Conservation (phyloP, 305 asterid genomes). For the Fraxinus latifolia region DNA sequence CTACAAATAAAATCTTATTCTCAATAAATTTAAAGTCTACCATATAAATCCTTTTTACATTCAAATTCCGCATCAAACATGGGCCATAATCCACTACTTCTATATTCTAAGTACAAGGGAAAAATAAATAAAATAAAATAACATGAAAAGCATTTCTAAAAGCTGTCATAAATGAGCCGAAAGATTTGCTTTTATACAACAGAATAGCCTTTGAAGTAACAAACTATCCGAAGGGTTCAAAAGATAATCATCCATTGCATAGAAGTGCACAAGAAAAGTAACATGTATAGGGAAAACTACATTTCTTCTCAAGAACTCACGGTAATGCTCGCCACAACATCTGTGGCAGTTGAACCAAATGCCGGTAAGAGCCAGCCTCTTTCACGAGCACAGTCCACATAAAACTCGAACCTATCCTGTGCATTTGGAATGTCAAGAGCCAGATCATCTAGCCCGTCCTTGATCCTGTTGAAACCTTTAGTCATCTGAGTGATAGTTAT, state of each 20-base stretch:
- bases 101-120: background rate
- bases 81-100: background rate
- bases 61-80: background rate
- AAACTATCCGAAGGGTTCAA: slow-evolving; percentile 5
- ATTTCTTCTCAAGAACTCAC: slow-evolving; percentile 31
- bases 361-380: slow-evolving; percentile 63
- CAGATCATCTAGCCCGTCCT: slow-evolving; percentile 84
- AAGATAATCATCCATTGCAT: slow-evolving; percentile 9
- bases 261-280: slow-evolving; percentile 5
- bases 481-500: slow-evolving; percentile 91
- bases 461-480: slow-evolving; percentile 80
- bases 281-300: slow-evolving; percentile 13
- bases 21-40: background rate
- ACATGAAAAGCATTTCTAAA: background rate
- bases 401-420: slow-evolving; percentile 59
- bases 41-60: slow-evolving; percentile 4
- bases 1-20: background rate
- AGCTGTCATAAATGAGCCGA: slow-evolving; percentile 3
- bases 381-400: slow-evolving; percentile 49
- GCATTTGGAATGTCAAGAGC: slow-evolving; percentile 97
- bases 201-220: background rate
- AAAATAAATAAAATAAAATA: no score
- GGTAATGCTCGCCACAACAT: slow-evolving; percentile 13
- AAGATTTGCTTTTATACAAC: slow-evolving; percentile 30
- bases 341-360: slow-evolving; percentile 28